Evolutionary conservation across 140 eudicot species (phyloP).

Genomic region (Stevia rebaudiana): DNA sequence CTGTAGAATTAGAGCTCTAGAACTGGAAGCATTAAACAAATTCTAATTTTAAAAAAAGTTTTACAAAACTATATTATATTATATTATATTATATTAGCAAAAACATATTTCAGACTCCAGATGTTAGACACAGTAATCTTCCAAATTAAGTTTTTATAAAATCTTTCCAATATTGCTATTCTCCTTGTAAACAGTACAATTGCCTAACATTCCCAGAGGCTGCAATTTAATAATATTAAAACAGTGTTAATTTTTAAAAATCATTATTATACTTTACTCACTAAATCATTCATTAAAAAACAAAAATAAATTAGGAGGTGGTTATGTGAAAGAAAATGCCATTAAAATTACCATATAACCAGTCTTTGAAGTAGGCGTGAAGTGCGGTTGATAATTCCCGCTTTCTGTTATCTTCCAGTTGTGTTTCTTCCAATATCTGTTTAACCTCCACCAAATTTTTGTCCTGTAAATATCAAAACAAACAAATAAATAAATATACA

Average conservation of each 20-base stretch:
- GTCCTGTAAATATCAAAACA: constrained; percentile 39
- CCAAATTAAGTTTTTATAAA: not conserved
- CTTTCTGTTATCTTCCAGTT: constrained; percentile 75
- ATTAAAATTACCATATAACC: constrained; percentile 75
- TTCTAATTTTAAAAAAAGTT: constrained; percentile 3
- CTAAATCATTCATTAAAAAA: constrained; percentile 1
- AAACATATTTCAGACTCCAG: constrained; percentile 17
- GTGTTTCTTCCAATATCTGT: constrained; percentile 69
- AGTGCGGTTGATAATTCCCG: constrained; percentile 79
- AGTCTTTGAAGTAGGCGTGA: constrained; percentile 86
- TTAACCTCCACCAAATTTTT: constrained; percentile 73
- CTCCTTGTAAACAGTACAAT: constrained; percentile 81
- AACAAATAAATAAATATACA: not conserved
- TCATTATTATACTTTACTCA: constrained; percentile 12
- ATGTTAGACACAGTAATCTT: constrained; percentile 25
- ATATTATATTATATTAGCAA: constrained; percentile 24
- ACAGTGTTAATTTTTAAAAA: not conserved
- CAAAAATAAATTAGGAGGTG: not conserved
- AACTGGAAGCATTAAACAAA: constrained; percentile 2
- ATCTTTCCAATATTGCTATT: constrained; percentile 30
- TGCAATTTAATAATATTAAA: constrained; percentile 30
- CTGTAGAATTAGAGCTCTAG: not conserved
- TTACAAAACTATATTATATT: too few species aligned
- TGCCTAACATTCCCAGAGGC: constrained; percentile 98
- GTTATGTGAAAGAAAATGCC: constrained; percentile 4